Conservation (phyloP, 108 stramenopile genomes). For the Mediolabrus comicus region DNA sequence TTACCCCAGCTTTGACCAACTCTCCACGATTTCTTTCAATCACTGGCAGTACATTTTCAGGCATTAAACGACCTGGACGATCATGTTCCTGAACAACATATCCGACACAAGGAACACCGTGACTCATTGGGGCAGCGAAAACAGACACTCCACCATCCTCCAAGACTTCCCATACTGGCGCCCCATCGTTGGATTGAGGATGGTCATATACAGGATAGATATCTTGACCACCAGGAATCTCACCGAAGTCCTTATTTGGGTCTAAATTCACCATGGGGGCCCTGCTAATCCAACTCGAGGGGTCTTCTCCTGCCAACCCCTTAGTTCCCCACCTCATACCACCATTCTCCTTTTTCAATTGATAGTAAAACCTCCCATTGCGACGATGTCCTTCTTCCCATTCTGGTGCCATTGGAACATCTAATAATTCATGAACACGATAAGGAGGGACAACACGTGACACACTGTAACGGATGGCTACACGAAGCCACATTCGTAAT, state of each 20-base stretch:
- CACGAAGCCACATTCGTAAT: slow-evolving; percentile 81
- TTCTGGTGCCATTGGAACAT: slow-evolving; percentile 90
- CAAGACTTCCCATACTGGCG: slow-evolving; percentile 86
- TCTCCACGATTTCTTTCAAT: slow-evolving; percentile 71
- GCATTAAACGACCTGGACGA: slow-evolving; percentile 77
- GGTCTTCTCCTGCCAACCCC: slow-evolving; percentile 68
- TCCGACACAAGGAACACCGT: slow-evolving; percentile 93
- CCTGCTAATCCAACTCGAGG: slow-evolving; percentile 68
- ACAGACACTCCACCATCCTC: slow-evolving; percentile 80
- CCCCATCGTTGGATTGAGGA: slow-evolving; percentile 63
- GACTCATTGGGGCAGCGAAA: slow-evolving; percentile 91
- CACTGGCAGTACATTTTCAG: slow-evolving; percentile 78
- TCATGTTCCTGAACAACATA: slow-evolving; percentile 86
- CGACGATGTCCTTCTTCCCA: slow-evolving; percentile 58
- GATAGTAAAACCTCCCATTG: slow-evolving; percentile 56
- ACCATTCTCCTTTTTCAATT: slow-evolving; percentile 23
- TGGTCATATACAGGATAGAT: slow-evolving; percentile 82
- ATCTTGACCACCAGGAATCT: slow-evolving; percentile 47
- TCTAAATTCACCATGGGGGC: slow-evolving; percentile 63
- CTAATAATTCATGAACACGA: slow-evolving; percentile 92
- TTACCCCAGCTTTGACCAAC: slow-evolving; percentile 67
- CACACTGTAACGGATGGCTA: slow-evolving; percentile 85
- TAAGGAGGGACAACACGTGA: slow-evolving; percentile 84
- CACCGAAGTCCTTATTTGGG: slow-evolving; percentile 40
- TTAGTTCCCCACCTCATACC: slow-evolving; percentile 47